Evolutionary conservation across 2,329 filamentous ascomycete species (phyloP), one percentile per base, ranked within the genome.

Genomic region (Sclerotinia glacialis): DNA sequence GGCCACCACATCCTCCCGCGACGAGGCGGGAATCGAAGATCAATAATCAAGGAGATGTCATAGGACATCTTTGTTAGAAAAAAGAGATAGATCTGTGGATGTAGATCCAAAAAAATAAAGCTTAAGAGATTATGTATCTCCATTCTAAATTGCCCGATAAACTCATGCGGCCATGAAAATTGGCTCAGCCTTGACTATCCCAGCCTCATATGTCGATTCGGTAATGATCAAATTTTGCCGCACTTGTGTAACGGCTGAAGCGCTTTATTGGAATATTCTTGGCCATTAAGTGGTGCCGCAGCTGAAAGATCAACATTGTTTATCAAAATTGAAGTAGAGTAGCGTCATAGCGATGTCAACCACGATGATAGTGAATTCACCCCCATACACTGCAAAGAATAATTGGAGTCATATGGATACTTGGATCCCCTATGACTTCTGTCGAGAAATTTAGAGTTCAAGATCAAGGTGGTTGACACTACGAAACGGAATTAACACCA

Each of bases 281-380:
- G 21, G 7, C 28, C 7, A n/a, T 34, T n/a, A 23, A n/a, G 42
- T 34, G 56, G 9, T 47, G 12, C 21, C 47, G 56, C 56, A 28
- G 42, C 56, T 60, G 56, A 60, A 40, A 37, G 56, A 47, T 60
- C 28, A 23, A 12, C 42, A n/a, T 23, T 47, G 4, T 23, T 60
- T 16, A 31, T 9, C 11, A 34, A 18, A 23, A 7, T 59, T 7
- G 12, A 59, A 59, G 42, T 59, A 18, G 42, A 16, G 21, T 59
- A 34, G 42, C 3, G 6, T 21, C 18, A 18, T 34, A 37, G 28
- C 18, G 21, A n/a, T 31, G 9, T 14, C 28, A 34, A 14, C 28
- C 18, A n/a, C 18, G 14, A 34, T n/a, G 28, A 34, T 37, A 40
- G 37, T 40, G 37, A 40, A 40, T 40, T 40, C 14, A 4, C 37